A percentile compares a stretch with the other conserved stretches of the same genome.
These are phyloP conservation scores for Berberis thunbergii DNA, from an alignment of 164 flowering plant species.

Conservation along the genomic window DNA sequence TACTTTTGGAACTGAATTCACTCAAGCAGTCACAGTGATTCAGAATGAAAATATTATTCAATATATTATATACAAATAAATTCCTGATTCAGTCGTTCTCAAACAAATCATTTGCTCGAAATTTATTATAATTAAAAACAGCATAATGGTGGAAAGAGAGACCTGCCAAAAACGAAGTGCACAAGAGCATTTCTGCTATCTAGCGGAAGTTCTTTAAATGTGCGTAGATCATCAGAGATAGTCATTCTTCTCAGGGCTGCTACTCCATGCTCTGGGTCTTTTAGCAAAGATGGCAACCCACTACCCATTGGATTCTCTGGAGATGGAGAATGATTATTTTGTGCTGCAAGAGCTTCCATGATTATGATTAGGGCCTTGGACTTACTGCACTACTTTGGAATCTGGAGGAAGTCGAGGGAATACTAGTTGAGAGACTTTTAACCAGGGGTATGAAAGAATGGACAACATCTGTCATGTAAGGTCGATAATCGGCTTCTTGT, in stretches of 20 bases:
- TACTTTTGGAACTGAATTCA: no score
- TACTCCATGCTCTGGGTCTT: not conserved
- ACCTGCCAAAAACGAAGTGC: no score
- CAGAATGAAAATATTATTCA: no score
- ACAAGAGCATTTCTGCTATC: no score
- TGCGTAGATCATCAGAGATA: not conserved
- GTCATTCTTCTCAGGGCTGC: not conserved
- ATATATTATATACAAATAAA: no score
- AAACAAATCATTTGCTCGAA: no score
- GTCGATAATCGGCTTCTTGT: slow-evolving; percentile 91
- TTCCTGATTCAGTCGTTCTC: no score
- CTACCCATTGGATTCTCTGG: not conserved
- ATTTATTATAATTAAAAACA: no score
- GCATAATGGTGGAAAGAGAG: no score
- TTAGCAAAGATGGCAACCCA: not conserved
- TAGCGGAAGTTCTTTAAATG: no score
- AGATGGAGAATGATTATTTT: not conserved
- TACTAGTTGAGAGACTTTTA: slow-evolving; percentile 31
- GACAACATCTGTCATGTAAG: slow-evolving; percentile 90
- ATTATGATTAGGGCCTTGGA: slow-evolving; percentile 24
- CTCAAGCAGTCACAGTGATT: no score
- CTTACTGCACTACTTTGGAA: slow-evolving; percentile 27
- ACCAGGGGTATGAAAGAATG: slow-evolving; percentile 88
- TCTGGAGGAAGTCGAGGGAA: slow-evolving; percentile 37
- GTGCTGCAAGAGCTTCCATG: slow-evolving; percentile 1